phyloP scores from a whole-genome alignment of 371 early-diverging fungal species.

The Mortierella sp. region DNA sequence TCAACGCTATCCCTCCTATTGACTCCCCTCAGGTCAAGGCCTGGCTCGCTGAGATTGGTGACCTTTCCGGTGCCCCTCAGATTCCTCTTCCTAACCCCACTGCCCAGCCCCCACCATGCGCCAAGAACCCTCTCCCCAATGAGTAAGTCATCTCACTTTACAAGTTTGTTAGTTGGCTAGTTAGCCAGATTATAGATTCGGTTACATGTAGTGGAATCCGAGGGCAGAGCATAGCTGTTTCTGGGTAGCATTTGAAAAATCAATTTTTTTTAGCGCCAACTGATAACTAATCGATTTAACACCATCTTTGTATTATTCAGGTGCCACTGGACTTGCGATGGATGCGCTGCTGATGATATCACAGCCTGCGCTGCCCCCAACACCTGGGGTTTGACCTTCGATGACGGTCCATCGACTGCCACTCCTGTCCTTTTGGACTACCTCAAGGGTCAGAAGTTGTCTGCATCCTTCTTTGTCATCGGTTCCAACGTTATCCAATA shows the following conservation, averaged over 20 bases:
- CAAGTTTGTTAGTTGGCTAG: neutral
- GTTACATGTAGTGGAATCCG: too few relatives aligned
- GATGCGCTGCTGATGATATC: constrained; percentile 27
- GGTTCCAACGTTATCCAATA: constrained; percentile 65
- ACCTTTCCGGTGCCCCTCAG: constrained; percentile 16
- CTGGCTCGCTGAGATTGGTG: constrained; percentile 13
- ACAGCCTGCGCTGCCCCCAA: constrained; percentile 15
- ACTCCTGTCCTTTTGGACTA: constrained; percentile 62
- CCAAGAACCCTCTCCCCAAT: neutral
- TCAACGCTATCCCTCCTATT: neutral
- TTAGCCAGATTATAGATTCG: too few relatives aligned
- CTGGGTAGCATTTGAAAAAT: too few relatives aligned
- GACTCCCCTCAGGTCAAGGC: neutral
- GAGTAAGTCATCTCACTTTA: constrained; percentile 13
- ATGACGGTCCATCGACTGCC: constrained; percentile 67
- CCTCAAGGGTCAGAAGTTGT: constrained; percentile 60
- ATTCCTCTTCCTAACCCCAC: constrained; percentile 5
- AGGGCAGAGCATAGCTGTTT: neutral
- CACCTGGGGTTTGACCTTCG: constrained; percentile 69
- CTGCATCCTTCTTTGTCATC: constrained; percentile 72
- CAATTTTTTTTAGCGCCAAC: too few relatives aligned
- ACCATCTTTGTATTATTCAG: constrained; percentile 1
- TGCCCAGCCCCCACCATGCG: constrained; percentile 14
- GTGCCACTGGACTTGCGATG: constrained; percentile 23
- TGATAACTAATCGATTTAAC: neutral